These are phyloP conservation scores for Coemansia sp. DNA, from an alignment of 192 early-diverging fungal species.

Conservation along the genomic window DNA sequence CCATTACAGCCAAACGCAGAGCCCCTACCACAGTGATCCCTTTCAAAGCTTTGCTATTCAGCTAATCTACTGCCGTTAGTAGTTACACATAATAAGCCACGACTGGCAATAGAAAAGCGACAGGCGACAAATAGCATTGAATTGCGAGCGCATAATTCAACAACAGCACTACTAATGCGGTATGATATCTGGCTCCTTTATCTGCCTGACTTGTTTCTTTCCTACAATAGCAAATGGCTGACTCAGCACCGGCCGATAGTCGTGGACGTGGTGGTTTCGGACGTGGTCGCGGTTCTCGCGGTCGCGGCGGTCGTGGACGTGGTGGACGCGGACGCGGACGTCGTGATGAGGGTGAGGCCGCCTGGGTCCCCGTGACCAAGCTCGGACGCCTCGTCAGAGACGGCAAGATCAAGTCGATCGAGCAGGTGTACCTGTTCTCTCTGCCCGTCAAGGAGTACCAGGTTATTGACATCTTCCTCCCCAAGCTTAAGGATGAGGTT, in stretches of 20 bases:
- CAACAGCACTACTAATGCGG: background rate
- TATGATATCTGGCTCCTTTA: no score
- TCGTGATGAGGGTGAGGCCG: slow-evolving; percentile 81
- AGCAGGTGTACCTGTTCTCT: slow-evolving; percentile 97
- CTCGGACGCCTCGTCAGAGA: slow-evolving; percentile 98
- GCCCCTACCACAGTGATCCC: no score
- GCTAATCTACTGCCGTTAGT: no score
- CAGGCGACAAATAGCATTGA: no score
- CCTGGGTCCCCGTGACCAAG: slow-evolving; percentile 96
- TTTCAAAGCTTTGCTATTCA: no score
- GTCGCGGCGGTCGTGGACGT: slow-evolving; percentile 71
- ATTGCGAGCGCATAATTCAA: no score
- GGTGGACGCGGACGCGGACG: slow-evolving; percentile 75
- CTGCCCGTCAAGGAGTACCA: slow-evolving; percentile 99
- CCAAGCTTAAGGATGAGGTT: slow-evolving; percentile 97
- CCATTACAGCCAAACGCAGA: no score
- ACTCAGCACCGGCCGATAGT: slow-evolving; percentile 74
- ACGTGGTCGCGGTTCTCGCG: slow-evolving; percentile 73
- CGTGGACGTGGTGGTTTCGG: slow-evolving; percentile 50
- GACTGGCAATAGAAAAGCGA: no score
- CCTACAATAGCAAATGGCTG: slow-evolving; percentile 75
- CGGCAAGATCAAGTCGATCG: slow-evolving; percentile 94
- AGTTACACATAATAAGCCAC: no score
- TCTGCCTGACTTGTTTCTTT: background rate
- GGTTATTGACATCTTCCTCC: slow-evolving; percentile 94